Base-by-base conservation (phyloP, 768 basidiomycete species). In the Scleroderma bovista region DNA sequence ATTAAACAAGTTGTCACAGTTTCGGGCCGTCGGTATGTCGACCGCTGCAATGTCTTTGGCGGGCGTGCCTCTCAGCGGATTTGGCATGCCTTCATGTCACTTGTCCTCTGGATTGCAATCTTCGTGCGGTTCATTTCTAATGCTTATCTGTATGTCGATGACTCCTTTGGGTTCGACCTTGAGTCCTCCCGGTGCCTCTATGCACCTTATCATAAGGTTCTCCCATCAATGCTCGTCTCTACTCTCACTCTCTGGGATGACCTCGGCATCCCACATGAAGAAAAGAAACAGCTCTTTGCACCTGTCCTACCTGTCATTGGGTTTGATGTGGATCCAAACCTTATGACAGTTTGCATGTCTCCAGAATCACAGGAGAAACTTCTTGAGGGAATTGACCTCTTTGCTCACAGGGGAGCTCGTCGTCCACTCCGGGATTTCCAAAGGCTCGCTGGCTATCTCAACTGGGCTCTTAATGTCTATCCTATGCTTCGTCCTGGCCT, bases 401-500 rank as follows among this genome's bases (percentile, higher is more conserved):
- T 70, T 41, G 49, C 29, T 0, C 32, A 50, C 1, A 50, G 46
- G 15, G 47, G 46, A 0, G 40, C 51, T 2, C 29, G 42, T 0
- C 41, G 20, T 8, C 12, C 50, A 37, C 46, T 54, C 4, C 39
- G 52, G 4, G 60, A 69, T 0, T 73, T 63, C n/a, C 69, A 70
- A 44, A 31, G 37, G 0, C 47, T 74, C 1, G 63, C 62, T 1
- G 74, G 75, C 0, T 69, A 62, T 53, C 33, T 69, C 15, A 75
- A 73, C 50, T 76, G 74, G 72, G 44, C n/a, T 51, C 73, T 3
- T 19, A 76, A 75, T 45, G 67, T 67, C 3, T 72, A 57, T 43
- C 73, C 73, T 0, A 50, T 68, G 0, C 56, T 76, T 0, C 55
- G 62, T 0, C 75, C 74, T 0, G 60, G 54, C 0, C 56, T 78